Base-by-base conservation (phyloP, 2,329 filamentous ascomycete genomes). In the Exophiala mesophila region DNA sequence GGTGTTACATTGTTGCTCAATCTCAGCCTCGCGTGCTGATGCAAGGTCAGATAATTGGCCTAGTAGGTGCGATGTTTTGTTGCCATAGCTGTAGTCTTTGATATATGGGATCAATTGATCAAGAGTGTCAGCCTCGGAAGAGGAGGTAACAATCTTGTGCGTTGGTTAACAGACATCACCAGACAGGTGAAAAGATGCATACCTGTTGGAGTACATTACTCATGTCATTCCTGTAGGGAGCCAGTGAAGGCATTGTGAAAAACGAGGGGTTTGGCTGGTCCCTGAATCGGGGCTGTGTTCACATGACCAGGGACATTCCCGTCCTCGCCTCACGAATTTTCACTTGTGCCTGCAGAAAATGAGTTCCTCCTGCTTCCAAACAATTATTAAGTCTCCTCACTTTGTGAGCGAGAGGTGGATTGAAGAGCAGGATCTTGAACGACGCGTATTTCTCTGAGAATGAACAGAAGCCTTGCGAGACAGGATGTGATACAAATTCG, bases 71-170 rank as follows among this genome's bases (percentile, higher is more conserved):
- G 73, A 74, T 5, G 82, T 83, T 58, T 85, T 76, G 60, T 85
- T 83, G 41, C 85, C 81, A 56, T 80, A 74, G 49, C 86, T 80
- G 54, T 87, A 88, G 75, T 96, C 90, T 70, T 88, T 92, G 50
- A 98, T 82, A 2, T 94, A 85, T 7, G 89, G 90, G 35, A 97
- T 95, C 37, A 98, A 71, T 60, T 96, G 90, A 62, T 97, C 92
- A 51, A 98, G 80, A 59, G 96, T 97, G 58, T 98, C 92, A 36
- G 83, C 77, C 59, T 97, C 90, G 16, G 89, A 88, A 9, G 88
- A 85, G 2, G 90, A 88, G 56, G 94, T 80, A 49, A 96, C 89
- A 55, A 97, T 94, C 88, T 98, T 31, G 12, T 30, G 5, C 21
- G 15, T 5, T 10, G 6, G 43, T 52, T 32, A 52, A 44, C 43